Percentiles rank a stretch among this genome's conserved stretches.
Conservation (phyloP, 345 rosid genomes). For the Camelina neglecta region DNA sequence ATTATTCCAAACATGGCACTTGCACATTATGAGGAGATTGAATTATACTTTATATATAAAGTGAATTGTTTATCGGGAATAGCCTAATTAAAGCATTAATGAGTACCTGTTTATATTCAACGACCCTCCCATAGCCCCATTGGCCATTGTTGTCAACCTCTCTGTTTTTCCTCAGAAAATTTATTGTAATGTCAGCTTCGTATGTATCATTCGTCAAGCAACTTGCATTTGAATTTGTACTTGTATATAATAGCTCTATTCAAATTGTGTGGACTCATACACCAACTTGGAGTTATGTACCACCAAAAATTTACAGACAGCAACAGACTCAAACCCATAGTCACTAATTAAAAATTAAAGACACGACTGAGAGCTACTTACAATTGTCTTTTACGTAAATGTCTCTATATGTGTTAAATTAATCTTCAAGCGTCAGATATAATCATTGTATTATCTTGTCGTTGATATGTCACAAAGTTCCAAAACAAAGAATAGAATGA, state of each 20-base stretch:
- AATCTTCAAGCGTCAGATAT: constrained; percentile 1
- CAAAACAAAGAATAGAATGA: constrained; percentile 26
- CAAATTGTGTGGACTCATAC: neutral
- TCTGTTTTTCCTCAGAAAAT: neutral
- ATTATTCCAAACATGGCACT: constrained; percentile 2
- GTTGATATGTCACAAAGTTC: constrained; percentile 28
- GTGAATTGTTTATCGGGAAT: constrained; percentile 1
- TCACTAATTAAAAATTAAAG: neutral
- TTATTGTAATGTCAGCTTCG: constrained; percentile 5
- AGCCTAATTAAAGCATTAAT: constrained; percentile 18
- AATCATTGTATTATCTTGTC: constrained; percentile 2
- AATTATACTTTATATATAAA: neutral
- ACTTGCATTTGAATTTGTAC: neutral
- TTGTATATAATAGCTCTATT: neutral
- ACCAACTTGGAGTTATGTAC: constrained; percentile 18
- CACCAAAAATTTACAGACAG: constrained; percentile 1
- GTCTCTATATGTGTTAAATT: neutral
- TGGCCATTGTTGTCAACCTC: constrained; percentile 19
- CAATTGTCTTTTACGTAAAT: constrained; percentile 6
- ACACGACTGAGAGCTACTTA: constrained; percentile 22
- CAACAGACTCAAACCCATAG: neutral
- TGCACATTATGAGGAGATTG: constrained; percentile 6
- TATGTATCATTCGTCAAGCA: neutral
- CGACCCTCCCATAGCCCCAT: neutral
- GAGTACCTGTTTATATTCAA: constrained; percentile 10